Evolutionary conservation across 345 rosid species (phyloP).

Genomic region (Populus deltoides): DNA sequence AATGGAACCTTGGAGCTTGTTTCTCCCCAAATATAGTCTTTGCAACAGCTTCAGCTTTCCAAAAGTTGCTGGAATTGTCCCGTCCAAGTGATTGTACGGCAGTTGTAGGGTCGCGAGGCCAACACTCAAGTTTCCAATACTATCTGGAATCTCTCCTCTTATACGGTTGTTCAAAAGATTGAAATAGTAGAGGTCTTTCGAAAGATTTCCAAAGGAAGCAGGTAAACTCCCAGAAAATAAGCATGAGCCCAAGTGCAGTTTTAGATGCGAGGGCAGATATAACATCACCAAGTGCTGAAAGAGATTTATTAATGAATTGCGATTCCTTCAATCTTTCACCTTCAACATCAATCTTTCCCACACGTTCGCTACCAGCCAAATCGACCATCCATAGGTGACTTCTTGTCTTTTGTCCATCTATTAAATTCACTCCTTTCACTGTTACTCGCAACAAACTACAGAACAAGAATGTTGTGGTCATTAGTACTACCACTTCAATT

Average conservation of each 20-base stretch:
- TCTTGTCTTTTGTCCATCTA: conserved; percentile 74
- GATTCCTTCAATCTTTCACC: conserved; percentile 97
- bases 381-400: conserved; percentile 98
- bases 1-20: too few relatives aligned
- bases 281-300: conserved; percentile 96
- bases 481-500: neutral
- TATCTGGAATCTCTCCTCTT: too few relatives aligned
- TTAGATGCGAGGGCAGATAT: conserved; percentile 90
- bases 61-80: too few relatives aligned
- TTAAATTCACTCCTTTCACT: conserved; percentile 67
- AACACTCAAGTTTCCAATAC: too few relatives aligned
- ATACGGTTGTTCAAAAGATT: too few relatives aligned
- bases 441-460: conserved; percentile 85
- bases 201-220: conserved; percentile 11
- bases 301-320: conserved; percentile 87
- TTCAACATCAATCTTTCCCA: conserved; percentile 90
- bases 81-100: too few relatives aligned
- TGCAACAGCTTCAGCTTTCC: too few relatives aligned
- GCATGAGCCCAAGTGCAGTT: conserved; percentile 30
- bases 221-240: conserved; percentile 6
- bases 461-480: neutral
- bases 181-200: conserved; percentile 16
- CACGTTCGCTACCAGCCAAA: conserved; percentile 98
- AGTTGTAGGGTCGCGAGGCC: too few relatives aligned
- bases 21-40: too few relatives aligned